Conservation (phyloP, 2,329 filamentous ascomycete species). For the Fusarium secorum region DNA sequence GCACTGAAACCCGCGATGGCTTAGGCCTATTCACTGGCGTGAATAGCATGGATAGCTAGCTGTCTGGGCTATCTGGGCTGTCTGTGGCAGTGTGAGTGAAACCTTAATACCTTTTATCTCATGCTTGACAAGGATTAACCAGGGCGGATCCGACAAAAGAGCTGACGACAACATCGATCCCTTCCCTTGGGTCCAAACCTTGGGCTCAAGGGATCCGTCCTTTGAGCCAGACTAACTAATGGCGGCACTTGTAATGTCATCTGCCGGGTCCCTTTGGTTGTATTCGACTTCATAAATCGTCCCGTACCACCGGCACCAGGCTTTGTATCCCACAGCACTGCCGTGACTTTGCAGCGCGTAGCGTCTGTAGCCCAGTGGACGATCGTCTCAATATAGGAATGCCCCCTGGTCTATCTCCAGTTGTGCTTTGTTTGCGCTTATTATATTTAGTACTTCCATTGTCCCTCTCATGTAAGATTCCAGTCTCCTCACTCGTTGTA, state of each 20-base stretch:
- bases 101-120: conserved; percentile 18
- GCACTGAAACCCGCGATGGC: background rate
- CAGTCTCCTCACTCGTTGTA: background rate
- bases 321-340: background rate
- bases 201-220: background rate
- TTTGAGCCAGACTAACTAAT: conserved; percentile 6
- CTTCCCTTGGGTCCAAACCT: background rate
- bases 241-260: conserved; percentile 19
- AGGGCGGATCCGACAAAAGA: conserved; percentile 18
- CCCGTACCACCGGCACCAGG: background rate
- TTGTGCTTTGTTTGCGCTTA: conserved; percentile 14
- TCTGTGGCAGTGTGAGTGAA: conserved; percentile 25
- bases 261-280: conserved; percentile 10
- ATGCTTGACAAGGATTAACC: conserved; percentile 1
- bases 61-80: background rate
- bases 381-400: conserved; percentile 15
- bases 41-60: background rate
- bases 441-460: conserved; percentile 21
- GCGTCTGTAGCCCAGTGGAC: conserved; percentile 10
- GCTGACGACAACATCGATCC: conserved; percentile 14
- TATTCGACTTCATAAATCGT: conserved; percentile 9
- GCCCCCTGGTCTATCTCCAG: conserved; percentile 13
- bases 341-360: conserved; percentile 21
- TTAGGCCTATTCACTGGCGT: background rate
- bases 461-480: conserved; percentile 13